Conservation (phyloP, 1,139 yeast species). For the Candida tunisiensis region DNA sequence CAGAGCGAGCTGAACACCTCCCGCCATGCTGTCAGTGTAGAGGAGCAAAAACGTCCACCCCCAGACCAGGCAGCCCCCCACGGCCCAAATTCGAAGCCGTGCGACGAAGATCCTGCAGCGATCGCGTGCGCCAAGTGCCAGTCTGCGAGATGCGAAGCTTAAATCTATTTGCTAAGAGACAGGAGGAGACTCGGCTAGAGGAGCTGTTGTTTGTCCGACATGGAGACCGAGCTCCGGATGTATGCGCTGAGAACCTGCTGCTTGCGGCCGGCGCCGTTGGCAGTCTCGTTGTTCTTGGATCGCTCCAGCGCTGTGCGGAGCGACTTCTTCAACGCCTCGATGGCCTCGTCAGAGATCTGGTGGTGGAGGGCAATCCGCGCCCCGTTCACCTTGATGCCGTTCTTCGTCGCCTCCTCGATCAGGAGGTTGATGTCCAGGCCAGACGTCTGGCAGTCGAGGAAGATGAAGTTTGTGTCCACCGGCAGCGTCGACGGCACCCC, state of each 20-base stretch:
- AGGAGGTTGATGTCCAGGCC: slow-evolving; percentile 43
- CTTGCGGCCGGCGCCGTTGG: background rate
- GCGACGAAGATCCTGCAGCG: no score
- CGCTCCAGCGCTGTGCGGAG: slow-evolving; percentile 32
- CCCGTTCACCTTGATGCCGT: slow-evolving; percentile 54
- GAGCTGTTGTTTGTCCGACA: background rate
- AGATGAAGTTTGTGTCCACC: slow-evolving; percentile 76
- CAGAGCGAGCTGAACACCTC: no score
- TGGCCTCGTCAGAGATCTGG: slow-evolving; percentile 50
- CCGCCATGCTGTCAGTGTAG: no score
- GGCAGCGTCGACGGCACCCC: slow-evolving; percentile 54
- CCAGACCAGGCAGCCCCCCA: no score
- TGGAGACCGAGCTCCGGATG: background rate
- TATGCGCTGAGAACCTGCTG: background rate
- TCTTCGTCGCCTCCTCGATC: slow-evolving; percentile 37
- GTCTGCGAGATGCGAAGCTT: background rate
- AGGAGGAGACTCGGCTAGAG: background rate
- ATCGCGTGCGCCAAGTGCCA: background rate
- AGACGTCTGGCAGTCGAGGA: slow-evolving; percentile 45
- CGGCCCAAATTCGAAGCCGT: no score
- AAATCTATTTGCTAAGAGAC: background rate
- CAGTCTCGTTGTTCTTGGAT: background rate
- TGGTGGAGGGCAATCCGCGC: slow-evolving; percentile 70
- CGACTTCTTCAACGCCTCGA: slow-evolving; percentile 47
- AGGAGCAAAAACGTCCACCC: no score